Evolutionary conservation across 768 basidiomycete species (phyloP).

Genomic region (Fomitopsis pulvina): DNA sequence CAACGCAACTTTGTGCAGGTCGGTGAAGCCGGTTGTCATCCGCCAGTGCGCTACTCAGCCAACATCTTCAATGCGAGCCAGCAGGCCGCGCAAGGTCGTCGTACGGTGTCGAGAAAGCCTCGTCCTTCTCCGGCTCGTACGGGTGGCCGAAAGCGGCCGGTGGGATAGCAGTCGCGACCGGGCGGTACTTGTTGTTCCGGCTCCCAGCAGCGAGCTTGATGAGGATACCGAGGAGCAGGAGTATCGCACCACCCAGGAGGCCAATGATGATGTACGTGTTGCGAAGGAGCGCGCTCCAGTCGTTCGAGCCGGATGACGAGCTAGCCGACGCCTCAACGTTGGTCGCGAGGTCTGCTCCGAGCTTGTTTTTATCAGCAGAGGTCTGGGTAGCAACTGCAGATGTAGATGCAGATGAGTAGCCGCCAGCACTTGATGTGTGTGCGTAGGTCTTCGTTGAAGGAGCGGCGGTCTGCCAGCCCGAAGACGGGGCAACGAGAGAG

Average conservation of each 20-base stretch:
- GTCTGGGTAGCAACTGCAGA: neutral
- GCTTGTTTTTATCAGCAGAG: neutral
- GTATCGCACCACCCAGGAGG: slow-evolving; percentile 5
- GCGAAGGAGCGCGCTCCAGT: slow-evolving; percentile 3
- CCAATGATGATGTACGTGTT: slow-evolving; percentile 14
- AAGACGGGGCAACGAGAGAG: neutral
- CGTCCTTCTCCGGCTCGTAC: slow-evolving; percentile 1
- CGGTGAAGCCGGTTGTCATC: neutral
- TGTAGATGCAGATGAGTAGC: neutral
- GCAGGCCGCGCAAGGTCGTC: slow-evolving; percentile 1
- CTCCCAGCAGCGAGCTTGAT: neutral
- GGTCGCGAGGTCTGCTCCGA: neutral
- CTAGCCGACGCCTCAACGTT: neutral
- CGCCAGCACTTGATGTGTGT: neutral
- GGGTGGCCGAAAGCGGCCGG: neutral
- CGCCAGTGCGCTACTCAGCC: neutral
- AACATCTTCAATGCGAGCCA: neutral
- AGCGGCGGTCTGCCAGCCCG: neutral
- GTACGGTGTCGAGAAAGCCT: slow-evolving; percentile 6
- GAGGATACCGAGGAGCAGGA: slow-evolving; percentile 9
- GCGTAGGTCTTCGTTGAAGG: neutral
- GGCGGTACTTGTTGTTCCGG: neutral
- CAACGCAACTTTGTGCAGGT: neutral
- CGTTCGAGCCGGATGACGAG: neutral
- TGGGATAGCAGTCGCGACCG: neutral